Evolutionary conservation across 768 basidiomycete species (phyloP), one percentile per base, ranked within the genome.

Genomic region (Kwoniella heveanensis): DNA sequence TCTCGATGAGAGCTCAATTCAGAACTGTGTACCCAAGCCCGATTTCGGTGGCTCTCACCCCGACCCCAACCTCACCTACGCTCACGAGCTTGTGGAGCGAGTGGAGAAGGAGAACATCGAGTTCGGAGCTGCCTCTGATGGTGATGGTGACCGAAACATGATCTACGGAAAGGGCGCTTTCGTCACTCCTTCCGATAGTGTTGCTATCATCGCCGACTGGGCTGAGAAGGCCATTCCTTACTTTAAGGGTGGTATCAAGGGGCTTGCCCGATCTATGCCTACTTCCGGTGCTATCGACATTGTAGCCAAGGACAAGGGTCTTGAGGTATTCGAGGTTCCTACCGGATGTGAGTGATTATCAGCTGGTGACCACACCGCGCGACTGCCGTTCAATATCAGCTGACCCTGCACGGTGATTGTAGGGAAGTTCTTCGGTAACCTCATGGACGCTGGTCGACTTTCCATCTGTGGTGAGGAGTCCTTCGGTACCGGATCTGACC

Each of bases 361-460:
- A 55, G 46, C 54, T 5, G 24, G 53, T 22, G 30, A 32, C 13
- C 47, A n/a, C n/a, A n/a, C n/a, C n/a, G n/a, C n/a, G n/a, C n/a
- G n/a, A n/a, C n/a, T 63, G 21, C 32, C 32, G 46, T 29, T 12
- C 5, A 6, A 36, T 57, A 17, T 19, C 12, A 32, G 32, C 60
- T 62, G 54, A 62, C 22, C 8, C 15, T 13, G 17, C 26, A 21
- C 17, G 9, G 13, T 32, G 30, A 15, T 48, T 32, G 17, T 68
- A 93, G 94, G 95, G 67, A 99, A 99, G 82, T 99, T 99, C 86
- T 99, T 99, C 78, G 96, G 96, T 51, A 99, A 98, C 82, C 84
- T 99, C 72, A 99, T 99, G 96, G 96, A 99, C 79, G 96, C 96
- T 21, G 95, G 94, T 0, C 86, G 92, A 48, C 86, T 99, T 54